Evolutionary conservation across 306 rosid species (phyloP).

Genomic region (Corylus avellana): DNA sequence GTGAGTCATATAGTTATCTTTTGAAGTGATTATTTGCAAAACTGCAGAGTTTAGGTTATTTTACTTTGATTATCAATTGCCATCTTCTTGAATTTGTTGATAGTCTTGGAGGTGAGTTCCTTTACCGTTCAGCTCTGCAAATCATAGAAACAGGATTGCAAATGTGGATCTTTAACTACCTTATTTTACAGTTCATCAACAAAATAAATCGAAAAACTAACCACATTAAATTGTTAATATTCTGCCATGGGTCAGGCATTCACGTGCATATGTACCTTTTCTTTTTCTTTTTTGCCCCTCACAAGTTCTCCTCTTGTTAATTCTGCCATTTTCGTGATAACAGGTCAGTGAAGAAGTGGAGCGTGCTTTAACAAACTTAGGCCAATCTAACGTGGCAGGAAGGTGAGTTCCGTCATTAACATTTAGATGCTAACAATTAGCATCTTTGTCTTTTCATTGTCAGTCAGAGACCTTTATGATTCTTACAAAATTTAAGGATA

Average conservation of each 20-base stretch:
- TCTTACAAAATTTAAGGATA: conserved; percentile 10
- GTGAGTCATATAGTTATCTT: conserved; percentile 48
- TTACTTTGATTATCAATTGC: not conserved
- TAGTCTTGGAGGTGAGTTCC: not conserved
- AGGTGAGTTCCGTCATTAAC: conserved; percentile 52
- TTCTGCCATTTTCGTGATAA: conserved; percentile 31
- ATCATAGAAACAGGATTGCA: not conserved
- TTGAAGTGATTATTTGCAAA: conserved; percentile 9
- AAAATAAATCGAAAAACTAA: not conserved
- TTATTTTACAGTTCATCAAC: not conserved
- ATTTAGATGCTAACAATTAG: conserved; percentile 11
- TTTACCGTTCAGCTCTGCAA: not conserved
- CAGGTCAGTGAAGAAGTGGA: conserved; percentile 91
- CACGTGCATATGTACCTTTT: not conserved
- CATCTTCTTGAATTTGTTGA: not conserved
- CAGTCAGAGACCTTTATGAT: conserved; percentile 10
- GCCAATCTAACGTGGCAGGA: conserved; percentile 46
- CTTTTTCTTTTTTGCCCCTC: not conserved
- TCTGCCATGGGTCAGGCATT: not conserved
- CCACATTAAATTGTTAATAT: not conserved
- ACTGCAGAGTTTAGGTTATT: not conserved
- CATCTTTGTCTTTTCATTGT: not conserved
- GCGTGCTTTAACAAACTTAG: conserved; percentile 70
- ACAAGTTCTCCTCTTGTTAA: conserved; percentile 10
- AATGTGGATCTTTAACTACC: not conserved